Percentiles rank a stretch among this genome's conserved stretches.
phyloP scores from a whole-genome alignment of 805 yeast genomes.

The Lachancea nothofagi region DNA sequence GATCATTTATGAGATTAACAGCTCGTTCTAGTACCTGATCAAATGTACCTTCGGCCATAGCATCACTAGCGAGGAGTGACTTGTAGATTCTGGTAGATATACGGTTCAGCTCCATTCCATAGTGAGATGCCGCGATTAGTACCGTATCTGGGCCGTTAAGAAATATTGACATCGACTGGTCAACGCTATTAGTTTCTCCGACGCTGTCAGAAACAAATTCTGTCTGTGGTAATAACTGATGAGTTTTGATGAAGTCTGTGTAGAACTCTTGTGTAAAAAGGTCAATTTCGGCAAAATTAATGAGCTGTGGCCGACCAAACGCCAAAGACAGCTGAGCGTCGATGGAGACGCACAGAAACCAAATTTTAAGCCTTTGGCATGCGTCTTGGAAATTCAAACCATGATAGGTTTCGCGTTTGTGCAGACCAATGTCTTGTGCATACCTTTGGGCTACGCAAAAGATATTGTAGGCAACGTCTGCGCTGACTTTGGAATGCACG shows the following conservation, averaged over 20 bases:
- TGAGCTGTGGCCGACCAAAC: conserved; percentile 20
- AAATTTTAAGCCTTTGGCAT: conserved; percentile 37
- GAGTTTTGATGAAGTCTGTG: conserved; percentile 16
- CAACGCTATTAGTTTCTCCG: too few relatives aligned
- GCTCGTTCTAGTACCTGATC: conserved; percentile 22
- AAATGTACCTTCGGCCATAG: conserved; percentile 17
- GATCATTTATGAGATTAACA: conserved; percentile 14
- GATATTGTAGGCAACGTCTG: conserved; percentile 40
- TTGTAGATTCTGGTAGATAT: conserved; percentile 17
- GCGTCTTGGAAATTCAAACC: conserved; percentile 37
- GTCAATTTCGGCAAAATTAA: conserved; percentile 21
- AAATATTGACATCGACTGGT: conserved; percentile 16
- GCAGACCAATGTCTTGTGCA: conserved; percentile 55
- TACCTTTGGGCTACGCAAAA: conserved; percentile 44
- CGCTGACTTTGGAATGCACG: conserved; percentile 34
- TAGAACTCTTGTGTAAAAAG: conserved; percentile 21
- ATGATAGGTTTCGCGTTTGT: conserved; percentile 41
- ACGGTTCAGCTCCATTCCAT: conserved; percentile 13
- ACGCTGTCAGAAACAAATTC: too few relatives aligned
- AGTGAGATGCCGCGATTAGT: conserved; percentile 21
- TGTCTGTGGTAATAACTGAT: too few relatives aligned
- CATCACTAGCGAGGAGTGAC: conserved; percentile 20
- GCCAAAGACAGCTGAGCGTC: conserved; percentile 23
- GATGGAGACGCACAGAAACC: conserved; percentile 40
- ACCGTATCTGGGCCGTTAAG: conserved; percentile 17